Base-by-base conservation (phyloP, 208 protist species). In the Leishmania turanica region DNA sequence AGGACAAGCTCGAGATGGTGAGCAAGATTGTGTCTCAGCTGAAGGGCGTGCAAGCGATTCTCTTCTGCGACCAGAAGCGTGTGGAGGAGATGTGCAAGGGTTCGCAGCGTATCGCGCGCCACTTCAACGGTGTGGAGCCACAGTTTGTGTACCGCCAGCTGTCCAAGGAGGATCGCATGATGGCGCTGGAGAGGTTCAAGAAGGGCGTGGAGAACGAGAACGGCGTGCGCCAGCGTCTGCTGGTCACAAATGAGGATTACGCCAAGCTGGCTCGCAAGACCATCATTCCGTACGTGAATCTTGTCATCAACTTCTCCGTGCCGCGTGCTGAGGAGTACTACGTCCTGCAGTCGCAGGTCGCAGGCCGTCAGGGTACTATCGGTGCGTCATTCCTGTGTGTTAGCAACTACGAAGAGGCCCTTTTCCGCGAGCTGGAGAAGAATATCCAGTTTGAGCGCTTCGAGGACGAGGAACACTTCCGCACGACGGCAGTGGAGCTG, bases 231-330 rank as follows among this genome's bases (percentile, higher is more conserved):
- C 86, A 98, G 86, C 93, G 95, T n/a, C 89, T 98, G 66, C 88
- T 98, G 64, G 90, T 98, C 69, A 96, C 95, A 24, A 97, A 87
- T 84, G 92, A 96, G 75, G 95, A 98, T 85, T 98, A 98, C 85
- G 95, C 95, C 64, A 97, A 97, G 87, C 81, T 97, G 62, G 93
- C 95, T 19, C 91, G 93, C 68, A 97, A 97, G 82, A 95, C 88
- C 17, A 58, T 96, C 66, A 93, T 98, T 72, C 95, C 95, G 73
- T 96, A 96, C 78, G 95, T 98, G 56, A 98, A 98, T 77, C 88
- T 98, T 34, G 88, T 97, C 81, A 95, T 97, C 84, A 91, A 95
- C 91, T 97, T 96, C 85, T 87, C 87, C 60, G 87, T 96, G 1
- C 95, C 95, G 69, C 87, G 89, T 45, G 85, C 89, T 40, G 90